phyloP scores from a whole-genome alignment of 1,139 yeast genomes.

The Komagataea norvegica region DNA sequence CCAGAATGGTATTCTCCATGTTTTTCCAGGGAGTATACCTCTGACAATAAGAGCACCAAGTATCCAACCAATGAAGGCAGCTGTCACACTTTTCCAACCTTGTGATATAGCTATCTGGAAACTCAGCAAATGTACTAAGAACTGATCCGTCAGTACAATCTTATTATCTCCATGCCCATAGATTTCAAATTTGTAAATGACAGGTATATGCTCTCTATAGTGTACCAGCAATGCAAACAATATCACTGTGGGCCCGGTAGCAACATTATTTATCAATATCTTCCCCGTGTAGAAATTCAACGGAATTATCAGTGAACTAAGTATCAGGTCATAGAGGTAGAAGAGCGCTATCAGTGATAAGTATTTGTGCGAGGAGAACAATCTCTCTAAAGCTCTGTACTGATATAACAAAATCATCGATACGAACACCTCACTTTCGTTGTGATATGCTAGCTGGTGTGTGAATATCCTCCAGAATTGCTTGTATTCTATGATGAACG shows the following conservation, averaged over 20 bases:
- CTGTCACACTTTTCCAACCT: slow-evolving; percentile 47
- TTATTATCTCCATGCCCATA: slow-evolving; percentile 27
- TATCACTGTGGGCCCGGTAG: slow-evolving; percentile 63
- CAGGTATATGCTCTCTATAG: slow-evolving; percentile 54
- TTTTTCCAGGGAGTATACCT: slow-evolving; percentile 58
- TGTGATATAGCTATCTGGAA: slow-evolving; percentile 50
- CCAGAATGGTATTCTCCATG: slow-evolving; percentile 46
- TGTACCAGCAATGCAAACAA: slow-evolving; percentile 56
- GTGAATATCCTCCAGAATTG: slow-evolving; percentile 66
- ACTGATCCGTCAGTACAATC: slow-evolving; percentile 50
- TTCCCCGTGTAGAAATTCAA: slow-evolving; percentile 30
- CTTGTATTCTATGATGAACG: slow-evolving; percentile 52
- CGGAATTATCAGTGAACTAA: slow-evolving; percentile 33
- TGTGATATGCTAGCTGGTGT: slow-evolving; percentile 53
- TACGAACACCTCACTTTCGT: slow-evolving; percentile 62
- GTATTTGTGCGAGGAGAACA: slow-evolving; percentile 59
- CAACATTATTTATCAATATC: slow-evolving; percentile 30
- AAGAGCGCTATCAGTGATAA: slow-evolving; percentile 32
- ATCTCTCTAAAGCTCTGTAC: slow-evolving; percentile 58
- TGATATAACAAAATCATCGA: slow-evolving; percentile 51
- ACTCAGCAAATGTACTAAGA: slow-evolving; percentile 49
- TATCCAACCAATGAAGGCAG: slow-evolving; percentile 52
- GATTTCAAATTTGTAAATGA: slow-evolving; percentile 51
- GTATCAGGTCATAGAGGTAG: slow-evolving; percentile 29
- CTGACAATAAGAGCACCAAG: slow-evolving; percentile 53